A percentile compares a stretch with the other conserved stretches of the same genome.
phyloP scores from a whole-genome alignment of 495 filamentous ascomycete genomes.

The Hypoxylon trugodes region DNA sequence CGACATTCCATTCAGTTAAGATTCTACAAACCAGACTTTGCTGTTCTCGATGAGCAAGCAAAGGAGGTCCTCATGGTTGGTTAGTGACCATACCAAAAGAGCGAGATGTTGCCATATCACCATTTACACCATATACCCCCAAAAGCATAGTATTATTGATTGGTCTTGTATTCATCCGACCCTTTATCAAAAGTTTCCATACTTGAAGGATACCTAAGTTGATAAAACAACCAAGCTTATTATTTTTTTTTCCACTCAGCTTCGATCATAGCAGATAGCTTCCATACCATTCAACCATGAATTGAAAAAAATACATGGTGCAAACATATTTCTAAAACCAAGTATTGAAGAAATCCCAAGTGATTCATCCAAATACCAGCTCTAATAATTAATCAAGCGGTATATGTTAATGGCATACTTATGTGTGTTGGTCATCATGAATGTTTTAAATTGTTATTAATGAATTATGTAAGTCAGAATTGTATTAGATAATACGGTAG shows the following conservation, averaged over 20 bases:
- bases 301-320: constrained; percentile 11
- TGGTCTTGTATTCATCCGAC: constrained; percentile 10
- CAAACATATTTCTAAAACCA: too few species aligned
- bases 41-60: not conserved
- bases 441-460: not conserved
- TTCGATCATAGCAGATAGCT: constrained; percentile 11
- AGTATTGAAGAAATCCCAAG: not conserved
- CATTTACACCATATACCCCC: constrained; percentile 39
- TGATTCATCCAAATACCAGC: too few species aligned
- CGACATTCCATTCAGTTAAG: constrained; percentile 21
- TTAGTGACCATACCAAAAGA: constrained; percentile 13
- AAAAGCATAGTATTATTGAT: constrained; percentile 31
- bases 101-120: constrained; percentile 22
- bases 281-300: not conserved
- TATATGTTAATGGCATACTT: too few species aligned
- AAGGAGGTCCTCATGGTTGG: constrained; percentile 1
- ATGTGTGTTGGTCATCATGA: too few species aligned
- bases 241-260: constrained; percentile 22
- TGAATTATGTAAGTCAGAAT: not conserved
- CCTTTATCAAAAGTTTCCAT: constrained; percentile 4
- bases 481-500: constrained; percentile 18
- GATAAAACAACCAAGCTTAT: constrained; percentile 17
- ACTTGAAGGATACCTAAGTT: constrained; percentile 25
- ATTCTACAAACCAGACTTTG: constrained; percentile 9
- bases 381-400: too few species aligned